Percentiles rank a stretch among this genome's conserved stretches.
Evolutionary conservation across 352 stramenopile species (phyloP).

Genomic region (Globisporangium nagaii): DNA sequence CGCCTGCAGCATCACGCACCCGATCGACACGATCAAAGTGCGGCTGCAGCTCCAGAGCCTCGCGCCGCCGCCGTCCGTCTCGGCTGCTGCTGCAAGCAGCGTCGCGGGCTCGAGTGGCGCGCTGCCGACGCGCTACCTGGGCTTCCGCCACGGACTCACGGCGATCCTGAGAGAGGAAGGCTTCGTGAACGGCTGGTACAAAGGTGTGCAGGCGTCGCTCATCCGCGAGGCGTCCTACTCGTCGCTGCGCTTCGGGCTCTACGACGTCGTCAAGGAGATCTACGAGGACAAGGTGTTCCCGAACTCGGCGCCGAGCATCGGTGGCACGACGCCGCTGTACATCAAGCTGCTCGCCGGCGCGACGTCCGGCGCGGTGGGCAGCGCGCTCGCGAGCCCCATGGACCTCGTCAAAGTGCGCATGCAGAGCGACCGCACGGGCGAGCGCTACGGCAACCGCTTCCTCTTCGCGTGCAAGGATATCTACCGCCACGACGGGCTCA

Average conservation of each 20-base stretch:
- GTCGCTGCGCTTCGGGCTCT: constrained; percentile 72
- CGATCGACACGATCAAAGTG: constrained; percentile 66
- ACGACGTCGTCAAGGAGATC: constrained; percentile 71
- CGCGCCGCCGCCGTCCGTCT: constrained; percentile 10
- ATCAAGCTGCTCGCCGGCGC: constrained; percentile 66
- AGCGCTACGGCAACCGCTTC: constrained; percentile 59
- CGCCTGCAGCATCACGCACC: constrained; percentile 43
- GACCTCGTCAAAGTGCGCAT: constrained; percentile 79
- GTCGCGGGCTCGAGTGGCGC: background rate
- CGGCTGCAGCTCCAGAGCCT: constrained; percentile 57
- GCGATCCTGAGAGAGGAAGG: constrained; percentile 60
- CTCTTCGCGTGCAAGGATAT: constrained; percentile 61
- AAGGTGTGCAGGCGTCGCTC: constrained; percentile 58
- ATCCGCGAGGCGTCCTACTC: constrained; percentile 74
- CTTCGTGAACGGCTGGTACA: constrained; percentile 33
- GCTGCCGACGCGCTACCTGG: constrained; percentile 38
- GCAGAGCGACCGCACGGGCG: constrained; percentile 59
- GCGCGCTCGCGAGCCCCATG: constrained; percentile 68
- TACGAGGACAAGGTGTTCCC: constrained; percentile 51
- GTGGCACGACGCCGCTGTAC: constrained; percentile 42
- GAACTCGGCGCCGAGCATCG: constrained; percentile 23
- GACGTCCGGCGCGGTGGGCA: constrained; percentile 55
- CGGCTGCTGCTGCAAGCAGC: background rate
- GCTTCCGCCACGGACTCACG: constrained; percentile 50
- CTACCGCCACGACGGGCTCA: constrained; percentile 45